Evolutionary conservation across 495 filamentous ascomycete genomes (phyloP), one percentile per base, ranked within the genome.

Genomic region (Amphirosellinia nigrospora): DNA sequence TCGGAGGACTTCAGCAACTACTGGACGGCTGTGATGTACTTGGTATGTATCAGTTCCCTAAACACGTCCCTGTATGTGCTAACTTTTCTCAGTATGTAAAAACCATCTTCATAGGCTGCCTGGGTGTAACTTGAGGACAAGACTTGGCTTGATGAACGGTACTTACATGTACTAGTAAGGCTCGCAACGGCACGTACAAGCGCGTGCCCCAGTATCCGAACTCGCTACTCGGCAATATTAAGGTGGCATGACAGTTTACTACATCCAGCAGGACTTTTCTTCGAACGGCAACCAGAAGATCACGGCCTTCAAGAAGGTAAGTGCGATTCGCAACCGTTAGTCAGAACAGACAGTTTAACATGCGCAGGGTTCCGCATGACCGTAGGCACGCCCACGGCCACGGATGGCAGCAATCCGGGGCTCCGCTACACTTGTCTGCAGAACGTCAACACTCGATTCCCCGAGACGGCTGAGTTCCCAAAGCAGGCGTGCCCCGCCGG

Each of bases 171-270:
- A 64, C 62, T 19, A 64, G 62, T 76, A 75, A 74, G 68, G 79
- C 79, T 34, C 78, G 78, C 48, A 82, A 82, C 63, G 79, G 79
- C 8, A 79, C 80, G 3, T 81, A 79, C 72, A 79, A 82, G 70
- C 78, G 80, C 19, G 80, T 82, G 48, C 61, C 68, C 50, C 58
- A 62, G 66, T 74, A 78, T 39, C 67, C 72, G 53, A 76, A 76
- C 46, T 38, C 73, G 23, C 75, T 79, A 53, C 38, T 72, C 53
- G 71, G 79, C 65, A 73, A 77, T 45, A 73, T 79, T 8, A 75
- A 79, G 71, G 82, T 11, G 82, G 82, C n/a, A 79, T 83, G 72
- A 83, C 81, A 2, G 77, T 84, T n/a, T 84, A 84, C 73, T 83
- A 84, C 69, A 81, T 82, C 63, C 79, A 79, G 38, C 60, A 77